phyloP scores from a whole-genome alignment of 495 filamentous ascomycete genomes.

The Aspergillus steynii region DNA sequence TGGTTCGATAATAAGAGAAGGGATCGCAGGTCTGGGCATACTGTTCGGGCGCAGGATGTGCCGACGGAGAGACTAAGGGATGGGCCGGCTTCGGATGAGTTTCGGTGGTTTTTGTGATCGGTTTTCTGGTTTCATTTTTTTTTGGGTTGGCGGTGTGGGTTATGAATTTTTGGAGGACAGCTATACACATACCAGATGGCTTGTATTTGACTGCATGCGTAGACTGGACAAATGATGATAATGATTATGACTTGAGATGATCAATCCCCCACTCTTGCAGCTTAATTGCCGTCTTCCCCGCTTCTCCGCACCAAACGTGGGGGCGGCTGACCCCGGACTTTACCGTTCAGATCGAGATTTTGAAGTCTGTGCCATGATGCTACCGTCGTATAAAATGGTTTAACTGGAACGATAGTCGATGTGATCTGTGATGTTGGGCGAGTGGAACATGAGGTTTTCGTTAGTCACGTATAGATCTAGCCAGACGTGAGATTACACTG shows the following conservation, averaged over 20 bases:
- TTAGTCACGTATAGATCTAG: too few relatives aligned
- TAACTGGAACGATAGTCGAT: background rate
- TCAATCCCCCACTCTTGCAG: background rate
- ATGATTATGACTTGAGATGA: background rate
- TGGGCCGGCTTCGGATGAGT: slow-evolving; percentile 63
- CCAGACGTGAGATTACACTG: too few relatives aligned
- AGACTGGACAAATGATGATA: background rate
- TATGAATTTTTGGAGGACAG: too few relatives aligned
- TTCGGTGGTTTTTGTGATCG: slow-evolving; percentile 66
- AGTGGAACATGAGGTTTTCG: too few relatives aligned
- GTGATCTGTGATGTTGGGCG: too few relatives aligned
- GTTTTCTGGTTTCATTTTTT: background rate
- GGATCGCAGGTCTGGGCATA: slow-evolving; percentile 60
- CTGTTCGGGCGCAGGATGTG: slow-evolving; percentile 62
- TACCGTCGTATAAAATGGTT: background rate
- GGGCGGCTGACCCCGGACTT: background rate
- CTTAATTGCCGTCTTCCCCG: too few relatives aligned
- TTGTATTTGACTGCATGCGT: too few relatives aligned
- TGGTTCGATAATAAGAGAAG: slow-evolving; percentile 66
- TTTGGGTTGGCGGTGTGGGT: background rate
- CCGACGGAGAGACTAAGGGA: slow-evolving; percentile 68
- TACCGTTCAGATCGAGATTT: background rate
- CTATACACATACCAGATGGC: too few relatives aligned
- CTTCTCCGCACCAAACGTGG: background rate
- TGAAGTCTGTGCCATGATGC: background rate